Evolutionary conservation across 345 rosid genomes (phyloP).

Genomic region (Hibiscus tridactylites): DNA sequence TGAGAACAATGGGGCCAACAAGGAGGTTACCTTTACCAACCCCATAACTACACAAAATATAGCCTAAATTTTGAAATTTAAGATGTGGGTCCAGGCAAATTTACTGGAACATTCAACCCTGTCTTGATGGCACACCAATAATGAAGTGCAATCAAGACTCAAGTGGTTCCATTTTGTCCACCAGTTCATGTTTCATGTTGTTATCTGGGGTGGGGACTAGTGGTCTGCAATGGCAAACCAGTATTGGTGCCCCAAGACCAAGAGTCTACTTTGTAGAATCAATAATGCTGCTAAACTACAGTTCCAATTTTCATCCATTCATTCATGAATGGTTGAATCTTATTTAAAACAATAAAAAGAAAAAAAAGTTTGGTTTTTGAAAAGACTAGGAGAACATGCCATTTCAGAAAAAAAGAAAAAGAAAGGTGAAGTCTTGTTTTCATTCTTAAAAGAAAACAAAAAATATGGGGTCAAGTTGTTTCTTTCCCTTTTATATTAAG

Average conservation of each 20-base stretch:
- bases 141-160: not conserved
- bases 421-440: constrained; percentile 1
- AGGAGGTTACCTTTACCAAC: not conserved
- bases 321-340: not conserved
- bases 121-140: not conserved
- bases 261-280: not conserved
- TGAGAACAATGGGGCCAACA: not conserved
- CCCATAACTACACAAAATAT: not conserved
- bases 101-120: not conserved
- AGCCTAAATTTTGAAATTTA: not conserved
- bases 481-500: not conserved
- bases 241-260: not conserved
- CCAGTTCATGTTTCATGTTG: not conserved
- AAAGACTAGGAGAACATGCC: not conserved
- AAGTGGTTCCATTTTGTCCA: not conserved
- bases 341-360: not conserved
- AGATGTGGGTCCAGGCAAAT: too few relatives aligned
- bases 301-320: not conserved
- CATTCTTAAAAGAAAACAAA: not conserved
- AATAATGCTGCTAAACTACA: not conserved
- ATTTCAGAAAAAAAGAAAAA: not conserved
- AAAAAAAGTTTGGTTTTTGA: not conserved
- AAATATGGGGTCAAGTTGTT: not conserved
- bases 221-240: not conserved
- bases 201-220: not conserved